Percentiles rank a stretch among this genome's conserved stretches.
These are phyloP conservation scores for Ploettnerulaceae sp. DNA, from an alignment of 2,329 filamentous ascomycete species.

Conservation along the genomic window DNA sequence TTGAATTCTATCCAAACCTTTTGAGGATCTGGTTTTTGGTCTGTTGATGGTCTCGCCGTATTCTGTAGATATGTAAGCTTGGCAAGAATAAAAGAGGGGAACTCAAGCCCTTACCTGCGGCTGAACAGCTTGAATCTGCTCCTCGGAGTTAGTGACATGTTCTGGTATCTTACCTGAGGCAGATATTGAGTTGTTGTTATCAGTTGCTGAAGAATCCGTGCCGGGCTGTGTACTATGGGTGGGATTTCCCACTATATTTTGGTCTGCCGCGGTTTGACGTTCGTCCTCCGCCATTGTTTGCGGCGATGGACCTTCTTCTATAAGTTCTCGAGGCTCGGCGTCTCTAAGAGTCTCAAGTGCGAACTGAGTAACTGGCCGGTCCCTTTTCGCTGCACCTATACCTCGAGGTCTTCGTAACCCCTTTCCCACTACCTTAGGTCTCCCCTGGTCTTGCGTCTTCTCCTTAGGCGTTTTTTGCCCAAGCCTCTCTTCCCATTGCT, in stretches of 20 bases:
- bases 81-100: not conserved
- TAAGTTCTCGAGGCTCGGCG: not conserved
- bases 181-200: not conserved
- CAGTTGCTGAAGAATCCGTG: not conserved
- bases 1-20: conserved; percentile 3
- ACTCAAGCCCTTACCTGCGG: not conserved
- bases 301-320: not conserved
- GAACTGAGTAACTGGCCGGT: not conserved
- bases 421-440: not conserved
- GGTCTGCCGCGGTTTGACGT: not conserved
- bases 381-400: not conserved
- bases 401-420: not conserved
- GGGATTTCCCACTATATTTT: not conserved
- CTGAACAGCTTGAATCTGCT: not conserved
- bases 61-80: not conserved
- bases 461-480: conserved; percentile 11
- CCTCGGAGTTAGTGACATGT: not conserved
- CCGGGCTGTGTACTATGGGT: not conserved
- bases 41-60: not conserved
- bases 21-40: not conserved
- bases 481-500: conserved; percentile 14
- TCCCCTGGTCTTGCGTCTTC: not conserved
- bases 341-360: not conserved
- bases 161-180: not conserved
- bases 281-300: not conserved